These are phyloP conservation scores for Neophaeococcomyces aloes DNA, from an alignment of 2,329 filamentous ascomycete genomes.

Conservation along the genomic window DNA sequence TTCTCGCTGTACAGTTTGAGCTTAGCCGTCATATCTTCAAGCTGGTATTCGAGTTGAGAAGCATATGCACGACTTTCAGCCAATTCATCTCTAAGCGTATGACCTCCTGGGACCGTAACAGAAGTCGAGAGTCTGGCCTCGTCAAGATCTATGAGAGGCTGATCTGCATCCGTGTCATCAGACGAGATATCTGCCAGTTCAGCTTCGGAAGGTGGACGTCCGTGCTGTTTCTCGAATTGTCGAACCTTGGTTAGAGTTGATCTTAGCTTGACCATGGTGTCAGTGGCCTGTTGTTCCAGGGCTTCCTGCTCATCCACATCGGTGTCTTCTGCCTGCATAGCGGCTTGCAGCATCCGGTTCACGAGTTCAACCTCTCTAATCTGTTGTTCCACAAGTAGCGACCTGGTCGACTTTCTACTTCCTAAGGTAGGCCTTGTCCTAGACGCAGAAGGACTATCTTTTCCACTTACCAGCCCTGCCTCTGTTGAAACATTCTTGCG, in stretches of 20 bases:
- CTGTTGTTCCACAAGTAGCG: constrained; percentile 23
- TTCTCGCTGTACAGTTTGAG: constrained; percentile 30
- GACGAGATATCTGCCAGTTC: constrained; percentile 15
- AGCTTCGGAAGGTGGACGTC: constrained; percentile 16
- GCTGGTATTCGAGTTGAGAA: constrained; percentile 21
- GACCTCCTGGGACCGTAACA: neutral
- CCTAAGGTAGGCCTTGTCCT: constrained; percentile 16
- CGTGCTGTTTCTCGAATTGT: constrained; percentile 18
- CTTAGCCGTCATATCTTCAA: constrained; percentile 28
- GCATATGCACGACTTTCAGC: constrained; percentile 13
- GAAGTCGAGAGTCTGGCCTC: constrained; percentile 1
- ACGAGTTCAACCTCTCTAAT: constrained; percentile 25
- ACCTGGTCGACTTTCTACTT: constrained; percentile 22
- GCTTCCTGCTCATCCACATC: constrained; percentile 21
- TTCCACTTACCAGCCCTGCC: constrained; percentile 23
- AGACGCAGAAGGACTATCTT: constrained; percentile 5
- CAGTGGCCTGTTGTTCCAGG: constrained; percentile 19
- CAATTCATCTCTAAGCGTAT: constrained; percentile 9
- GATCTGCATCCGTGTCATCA: neutral
- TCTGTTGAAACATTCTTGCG: constrained; percentile 23
- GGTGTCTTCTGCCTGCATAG: constrained; percentile 23
- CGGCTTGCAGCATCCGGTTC: constrained; percentile 23
- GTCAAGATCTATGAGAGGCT: neutral
- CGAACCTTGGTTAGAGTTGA: constrained; percentile 19
- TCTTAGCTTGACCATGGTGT: constrained; percentile 22